A percentile compares a stretch with the other conserved stretches of the same genome.
Evolutionary conservation across 768 basidiomycete species (phyloP).

Genomic region (Lactarius vividus): DNA sequence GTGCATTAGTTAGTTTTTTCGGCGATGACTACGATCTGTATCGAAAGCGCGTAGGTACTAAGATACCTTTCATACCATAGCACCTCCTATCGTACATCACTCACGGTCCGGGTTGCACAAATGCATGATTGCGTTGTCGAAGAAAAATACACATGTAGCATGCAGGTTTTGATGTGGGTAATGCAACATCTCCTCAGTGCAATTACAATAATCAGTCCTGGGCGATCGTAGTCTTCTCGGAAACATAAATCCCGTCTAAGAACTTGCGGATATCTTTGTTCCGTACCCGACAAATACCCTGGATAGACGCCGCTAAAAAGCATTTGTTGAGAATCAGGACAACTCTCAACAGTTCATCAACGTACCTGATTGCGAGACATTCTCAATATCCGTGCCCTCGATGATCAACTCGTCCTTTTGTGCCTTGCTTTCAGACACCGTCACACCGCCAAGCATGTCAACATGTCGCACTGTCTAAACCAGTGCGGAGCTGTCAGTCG

Average conservation of each 20-base stretch:
- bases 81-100: not conserved
- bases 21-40: slow-evolving; percentile 84
- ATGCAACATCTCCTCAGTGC: not conserved
- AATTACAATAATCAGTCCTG: slow-evolving; percentile 16
- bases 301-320: slow-evolving; percentile 83
- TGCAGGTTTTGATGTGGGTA: slow-evolving; percentile 32
- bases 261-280: slow-evolving; percentile 99
- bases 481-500: not conserved
- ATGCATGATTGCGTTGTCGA: slow-evolving; percentile 33
- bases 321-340: slow-evolving; percentile 17
- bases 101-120: not conserved
- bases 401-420: slow-evolving; percentile 95
- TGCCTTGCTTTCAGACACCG: slow-evolving; percentile 76
- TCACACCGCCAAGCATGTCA: slow-evolving; percentile 87
- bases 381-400: slow-evolving; percentile 94
- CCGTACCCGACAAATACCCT: slow-evolving; percentile 92
- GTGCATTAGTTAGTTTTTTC: slow-evolving; percentile 78
- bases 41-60: slow-evolving; percentile 72
- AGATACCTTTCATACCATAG: slow-evolving; percentile 82
- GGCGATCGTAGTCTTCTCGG: slow-evolving; percentile 68
- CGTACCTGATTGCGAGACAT: slow-evolving; percentile 93
- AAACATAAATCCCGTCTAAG: slow-evolving; percentile 91
- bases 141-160: slow-evolving; percentile 32
- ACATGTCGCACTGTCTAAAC: slow-evolving; percentile 86
- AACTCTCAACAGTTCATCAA: slow-evolving; percentile 4